Evolutionary conservation across 805 yeast species (phyloP).

Genomic region (Sugiyamaella qingdaonensis): DNA sequence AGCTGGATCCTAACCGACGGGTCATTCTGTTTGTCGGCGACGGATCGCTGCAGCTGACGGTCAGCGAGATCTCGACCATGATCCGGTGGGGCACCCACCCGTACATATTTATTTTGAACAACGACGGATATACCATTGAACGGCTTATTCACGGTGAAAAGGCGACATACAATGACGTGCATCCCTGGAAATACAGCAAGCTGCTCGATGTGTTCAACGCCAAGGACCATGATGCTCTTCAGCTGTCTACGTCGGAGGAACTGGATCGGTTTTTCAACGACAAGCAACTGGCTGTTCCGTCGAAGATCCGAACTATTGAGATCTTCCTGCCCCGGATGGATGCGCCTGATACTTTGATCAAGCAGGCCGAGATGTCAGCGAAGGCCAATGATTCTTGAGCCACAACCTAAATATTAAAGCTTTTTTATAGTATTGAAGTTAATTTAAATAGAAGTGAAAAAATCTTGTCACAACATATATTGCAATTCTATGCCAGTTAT

Average conservation of each 20-base stretch:
- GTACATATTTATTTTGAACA: constrained; percentile 55
- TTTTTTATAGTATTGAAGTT: no score
- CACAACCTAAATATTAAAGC: not conserved
- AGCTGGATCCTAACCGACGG: constrained; percentile 42
- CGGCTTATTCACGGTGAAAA: constrained; percentile 54
- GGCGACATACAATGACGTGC: constrained; percentile 57
- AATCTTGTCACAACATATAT: no score
- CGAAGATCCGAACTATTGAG: constrained; percentile 51
- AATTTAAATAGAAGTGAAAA: no score
- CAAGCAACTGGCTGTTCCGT: constrained; percentile 38
- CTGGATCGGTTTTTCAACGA: constrained; percentile 41
- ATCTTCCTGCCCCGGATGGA: constrained; percentile 56
- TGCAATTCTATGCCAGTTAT: no score
- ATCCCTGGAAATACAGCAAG: constrained; percentile 53
- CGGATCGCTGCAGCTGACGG: constrained; percentile 65
- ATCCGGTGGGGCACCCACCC: constrained; percentile 52
- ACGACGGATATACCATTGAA: constrained; percentile 64
- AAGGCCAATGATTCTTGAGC: constrained; percentile 33
- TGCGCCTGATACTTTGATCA: constrained; percentile 58
- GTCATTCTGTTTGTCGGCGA: constrained; percentile 63
- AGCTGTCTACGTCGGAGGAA: constrained; percentile 47
- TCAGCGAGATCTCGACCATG: constrained; percentile 60
- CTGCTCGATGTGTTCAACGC: constrained; percentile 55
- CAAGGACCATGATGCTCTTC: constrained; percentile 37
- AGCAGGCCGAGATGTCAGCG: constrained; percentile 63